Evolutionary conservation across 306 rosid species (phyloP), one percentile per base, ranked within the genome.

Genomic region (Cucumis sativus): DNA sequence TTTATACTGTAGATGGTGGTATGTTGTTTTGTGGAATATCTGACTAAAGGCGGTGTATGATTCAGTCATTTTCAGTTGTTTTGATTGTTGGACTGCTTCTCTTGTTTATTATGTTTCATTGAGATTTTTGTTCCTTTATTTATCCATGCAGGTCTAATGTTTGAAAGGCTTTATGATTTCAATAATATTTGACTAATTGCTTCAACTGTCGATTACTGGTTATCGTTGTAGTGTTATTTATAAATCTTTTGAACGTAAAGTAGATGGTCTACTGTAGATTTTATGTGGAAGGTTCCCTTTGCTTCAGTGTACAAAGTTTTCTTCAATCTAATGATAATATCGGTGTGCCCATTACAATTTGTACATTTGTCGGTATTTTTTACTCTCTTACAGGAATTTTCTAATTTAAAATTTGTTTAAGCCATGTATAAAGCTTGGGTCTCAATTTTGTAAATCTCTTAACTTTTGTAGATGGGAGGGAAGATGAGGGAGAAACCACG

Each of bases 401-500:
- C 13, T 25, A 70, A 23, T 70, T 4, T 1, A 70, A 23, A 1
- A 23, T 14, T 45, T 69, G 20, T 47, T 67, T 39, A 63, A 76
- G 12, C 74, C 23, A 62, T 55, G 59, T 28, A 45, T 52, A 72
- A 75, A 62, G 30, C 49, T 30, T 80, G 63, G 69, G 28, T 79
- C 68, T 49, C 58, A 65, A 30, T 58, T 49, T 79, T 71, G 83
- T 60, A 43, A 60, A 41, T 25, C 52, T 82, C 39, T 77, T 72
- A 58, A 60, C 56, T 76, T 77, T 83, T 80, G 61, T 83, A 88
- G 92, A 72, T 54, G 91, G 81, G 83, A 81, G 76, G 49, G 88
- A 74, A 59, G 93, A 88, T 63, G 90, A 79, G 56, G 85, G 58
- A 21, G 80, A 79, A 41, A 77, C 52, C 40, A 73, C 85, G 7